Evolutionary conservation across 2,329 filamentous ascomycete genomes (phyloP), one percentile per base, ranked within the genome.

Genomic region (Pseudopyricularia javanii): DNA sequence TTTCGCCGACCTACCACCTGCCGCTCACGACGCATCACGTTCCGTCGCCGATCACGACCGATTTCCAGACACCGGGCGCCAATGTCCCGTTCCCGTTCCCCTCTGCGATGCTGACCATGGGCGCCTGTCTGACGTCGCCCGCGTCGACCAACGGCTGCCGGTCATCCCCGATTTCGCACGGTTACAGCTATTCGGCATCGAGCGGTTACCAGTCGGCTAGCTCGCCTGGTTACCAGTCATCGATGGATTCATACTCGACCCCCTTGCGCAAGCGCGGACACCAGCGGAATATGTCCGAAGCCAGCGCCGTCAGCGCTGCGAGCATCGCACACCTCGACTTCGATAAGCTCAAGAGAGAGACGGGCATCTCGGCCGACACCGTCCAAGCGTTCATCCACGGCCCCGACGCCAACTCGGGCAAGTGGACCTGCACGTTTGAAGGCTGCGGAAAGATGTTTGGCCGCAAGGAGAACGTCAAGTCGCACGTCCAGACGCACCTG

Each of bases 391-490:
- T 77, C 67, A 91, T 91, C 59, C 75, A 78, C 49, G 85, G 85
- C 1, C 86, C 86, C 0, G 85, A 88, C 60, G 73, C 81, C 3
- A 65, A 68, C n/a, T 86, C 90, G 59, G 83, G 84, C 60, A 90
- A 89, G 68, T 93, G 86, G 85, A 74, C 83, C 7, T 93, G 87
- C 64, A 69, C 80, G n/a, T 91, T 72, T 54, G 76, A 68, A 8
- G 83, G 83, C 28, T 98, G 93, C 68, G 80, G 83, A 60, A 95
- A 95, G 68, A 81, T 83, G 52, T 97, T 98, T 64, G 91, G 91
- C n/a, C 82, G 93, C 60, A 95, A 96, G 67, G 93, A 98, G 68
- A 97, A 98, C 70, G 96, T 97, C 74, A 95, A 95, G 66, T 95
- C 91, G 1, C 93, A 98, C 66, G 88, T 98, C 14, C 93, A 98